Conservation (phyloP, 352 stramenopile species). For the Phytophthora foliorum region DNA sequence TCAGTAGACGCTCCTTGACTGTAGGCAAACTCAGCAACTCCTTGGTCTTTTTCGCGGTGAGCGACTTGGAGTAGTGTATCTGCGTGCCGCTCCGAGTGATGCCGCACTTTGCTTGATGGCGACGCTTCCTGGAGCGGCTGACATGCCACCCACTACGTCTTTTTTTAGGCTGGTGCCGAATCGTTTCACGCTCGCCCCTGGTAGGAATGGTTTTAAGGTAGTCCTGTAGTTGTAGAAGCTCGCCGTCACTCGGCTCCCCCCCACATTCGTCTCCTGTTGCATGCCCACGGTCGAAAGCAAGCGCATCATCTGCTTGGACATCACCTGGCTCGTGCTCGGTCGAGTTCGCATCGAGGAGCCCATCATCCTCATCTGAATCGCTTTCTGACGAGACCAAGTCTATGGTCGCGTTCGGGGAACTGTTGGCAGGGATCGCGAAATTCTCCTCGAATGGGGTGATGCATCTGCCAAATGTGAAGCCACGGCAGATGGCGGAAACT, state of each 20-base stretch:
- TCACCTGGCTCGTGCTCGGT: no score
- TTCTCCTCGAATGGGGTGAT: no score
- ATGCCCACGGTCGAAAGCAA: background rate
- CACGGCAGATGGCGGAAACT: no score
- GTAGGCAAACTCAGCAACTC: background rate
- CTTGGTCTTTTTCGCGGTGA: background rate
- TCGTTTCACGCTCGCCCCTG: background rate
- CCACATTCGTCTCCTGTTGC: background rate
- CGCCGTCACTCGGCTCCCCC: background rate
- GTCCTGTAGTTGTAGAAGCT: background rate
- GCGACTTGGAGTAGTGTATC: background rate
- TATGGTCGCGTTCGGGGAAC: no score
- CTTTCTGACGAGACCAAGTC: no score
- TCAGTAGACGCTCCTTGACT: background rate
- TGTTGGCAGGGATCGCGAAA: no score
- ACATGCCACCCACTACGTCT: background rate
- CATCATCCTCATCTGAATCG: no score
- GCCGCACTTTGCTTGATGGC: background rate
- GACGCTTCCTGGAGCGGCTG: background rate
- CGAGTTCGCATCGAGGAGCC: no score
- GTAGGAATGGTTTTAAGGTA: background rate
- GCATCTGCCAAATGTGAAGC: no score
- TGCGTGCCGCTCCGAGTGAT: background rate
- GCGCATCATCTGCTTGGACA: background rate
- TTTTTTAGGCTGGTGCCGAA: slow-evolving; percentile 3